Evolutionary conservation across 1,284 basidiomycete species (phyloP), one percentile per base, ranked within the genome.

Genomic region (Puccinia sorghi): DNA sequence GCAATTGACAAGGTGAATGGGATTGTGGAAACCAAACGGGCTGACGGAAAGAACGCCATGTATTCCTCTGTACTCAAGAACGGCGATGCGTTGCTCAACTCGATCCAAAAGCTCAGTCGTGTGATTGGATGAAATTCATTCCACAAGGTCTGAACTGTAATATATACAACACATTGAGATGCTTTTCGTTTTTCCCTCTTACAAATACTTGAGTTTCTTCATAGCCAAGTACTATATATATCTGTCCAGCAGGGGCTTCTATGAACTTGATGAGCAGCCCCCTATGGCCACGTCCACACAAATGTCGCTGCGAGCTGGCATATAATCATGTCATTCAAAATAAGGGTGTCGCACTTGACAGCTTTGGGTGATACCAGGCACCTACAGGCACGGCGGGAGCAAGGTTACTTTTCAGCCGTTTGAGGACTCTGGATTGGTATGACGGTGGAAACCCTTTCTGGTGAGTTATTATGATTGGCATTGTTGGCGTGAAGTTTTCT

Each of bases 1-100:
- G 91, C 92, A 9, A 97, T 99, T 81, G 95, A 98, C 87, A 94
- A 94, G 84, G 96, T 97, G 43, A 88, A 92, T 80, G 93, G 94
- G 0, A 89, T 97, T 41, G 94, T 98, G 13, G 93, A 95, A 86
- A 98, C 95, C n/a, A 94, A 93, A 75, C 88, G 94, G 79, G 85
- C 90, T 43, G 87, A 88, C 81, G 85, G 86, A 80, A 97, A 97
- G 88, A 93, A 91, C 79, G 90, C 91, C 61, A 91, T 94, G 83
- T 98, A 97, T 84, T 93, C 94, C 83, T 90, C 91, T 72, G 91
- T 97, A 82, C 88, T 94, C 82, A 90, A 91, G 85, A 90, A 93
- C 84, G 92, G 93, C 2, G 95, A 98, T 85, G 86, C 93, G n/a
- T 85, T 97, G 79, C 86, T 97, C 77, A 95, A 91, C 83, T 75